A percentile compares a stretch with the other conserved stretches of the same genome.
phyloP scores from a whole-genome alignment of 2,329 filamentous ascomycete genomes.

The Xylariaceae sp. region DNA sequence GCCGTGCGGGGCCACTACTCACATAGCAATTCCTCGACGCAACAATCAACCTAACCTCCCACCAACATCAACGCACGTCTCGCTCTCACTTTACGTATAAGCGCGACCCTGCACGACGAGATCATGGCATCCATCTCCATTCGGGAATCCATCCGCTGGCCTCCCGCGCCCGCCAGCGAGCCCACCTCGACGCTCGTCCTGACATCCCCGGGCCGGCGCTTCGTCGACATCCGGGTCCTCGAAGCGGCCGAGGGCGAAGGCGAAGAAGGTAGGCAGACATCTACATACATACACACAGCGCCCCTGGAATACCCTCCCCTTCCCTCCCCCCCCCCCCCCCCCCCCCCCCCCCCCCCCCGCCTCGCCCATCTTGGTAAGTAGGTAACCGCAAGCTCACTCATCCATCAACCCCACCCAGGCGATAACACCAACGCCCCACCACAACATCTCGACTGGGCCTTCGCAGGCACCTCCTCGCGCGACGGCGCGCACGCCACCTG shows the following conservation, averaged over 20 bases:
- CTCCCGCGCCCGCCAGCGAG: slow-evolving; percentile 54
- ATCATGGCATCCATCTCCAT: slow-evolving; percentile 50
- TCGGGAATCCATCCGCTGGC: slow-evolving; percentile 62
- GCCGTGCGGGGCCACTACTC: no score
- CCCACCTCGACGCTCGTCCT: slow-evolving; percentile 67
- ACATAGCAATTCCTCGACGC: no score
- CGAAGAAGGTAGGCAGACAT: no score
- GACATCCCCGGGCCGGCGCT: slow-evolving; percentile 58
- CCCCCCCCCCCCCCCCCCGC: no score
- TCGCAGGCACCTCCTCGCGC: slow-evolving; percentile 59
- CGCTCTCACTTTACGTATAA: not conserved
- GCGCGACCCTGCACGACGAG: not conserved
- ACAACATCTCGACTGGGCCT: slow-evolving; percentile 64
- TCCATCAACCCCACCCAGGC: not conserved
- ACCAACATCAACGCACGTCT: not conserved
- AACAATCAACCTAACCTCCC: no score
- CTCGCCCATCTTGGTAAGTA: no score
- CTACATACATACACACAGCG: no score
- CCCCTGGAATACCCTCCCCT: no score
- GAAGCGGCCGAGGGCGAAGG: no score
- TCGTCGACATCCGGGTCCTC: slow-evolving; percentile 64
- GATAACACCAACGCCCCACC: not conserved
- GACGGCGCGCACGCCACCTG: slow-evolving; percentile 48
- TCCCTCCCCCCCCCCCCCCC: not conserved
- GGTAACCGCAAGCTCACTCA: not conserved